phyloP scores from a whole-genome alignment of 208 protist species.

The Vickermania ingenoplastis region DNA sequence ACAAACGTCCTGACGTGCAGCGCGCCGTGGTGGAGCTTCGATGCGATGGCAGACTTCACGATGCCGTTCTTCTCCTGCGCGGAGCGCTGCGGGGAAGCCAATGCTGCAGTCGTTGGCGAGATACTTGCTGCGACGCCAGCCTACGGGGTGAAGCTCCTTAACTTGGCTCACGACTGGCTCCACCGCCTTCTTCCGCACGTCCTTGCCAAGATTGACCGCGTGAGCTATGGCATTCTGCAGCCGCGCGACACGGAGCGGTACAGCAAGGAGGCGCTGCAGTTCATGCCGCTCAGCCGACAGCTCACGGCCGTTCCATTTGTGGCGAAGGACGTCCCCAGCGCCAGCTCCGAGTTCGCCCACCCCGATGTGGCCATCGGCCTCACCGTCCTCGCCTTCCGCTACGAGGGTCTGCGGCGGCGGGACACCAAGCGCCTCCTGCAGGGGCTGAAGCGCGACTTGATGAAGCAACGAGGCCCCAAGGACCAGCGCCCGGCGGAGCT shows the following conservation, averaged over 20 bases:
- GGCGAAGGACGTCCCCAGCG: conserved; percentile 93
- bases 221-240: conserved; percentile 88
- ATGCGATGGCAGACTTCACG: conserved; percentile 13
- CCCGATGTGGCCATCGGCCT: conserved; percentile 92
- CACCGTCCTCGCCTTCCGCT: conserved; percentile 88
- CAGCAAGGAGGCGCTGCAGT: conserved; percentile 8
- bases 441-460: conserved; percentile 83
- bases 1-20: conserved; percentile 9
- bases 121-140: conserved; percentile 8
- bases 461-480: conserved; percentile 74
- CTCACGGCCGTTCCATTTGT: conserved; percentile 93
- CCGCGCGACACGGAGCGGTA: conserved; percentile 49
- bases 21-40: neutral
- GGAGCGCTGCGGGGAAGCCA: conserved; percentile 3
- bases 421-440: conserved; percentile 73
- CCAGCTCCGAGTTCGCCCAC: conserved; percentile 92
- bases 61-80: conserved; percentile 18
- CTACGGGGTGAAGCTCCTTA: conserved; percentile 74
- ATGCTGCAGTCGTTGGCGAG: neutral
- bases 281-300: conserved; percentile 70
- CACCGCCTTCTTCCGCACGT: conserved; percentile 88
- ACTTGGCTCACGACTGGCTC: conserved; percentile 87
- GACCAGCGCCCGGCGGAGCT: conserved; percentile 74
- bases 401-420: conserved; percentile 79
- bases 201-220: conserved; percentile 90